These are phyloP conservation scores for Mycocentrospora acerina DNA, from an alignment of 2,329 filamentous ascomycete genomes.

Conservation along the genomic window DNA sequence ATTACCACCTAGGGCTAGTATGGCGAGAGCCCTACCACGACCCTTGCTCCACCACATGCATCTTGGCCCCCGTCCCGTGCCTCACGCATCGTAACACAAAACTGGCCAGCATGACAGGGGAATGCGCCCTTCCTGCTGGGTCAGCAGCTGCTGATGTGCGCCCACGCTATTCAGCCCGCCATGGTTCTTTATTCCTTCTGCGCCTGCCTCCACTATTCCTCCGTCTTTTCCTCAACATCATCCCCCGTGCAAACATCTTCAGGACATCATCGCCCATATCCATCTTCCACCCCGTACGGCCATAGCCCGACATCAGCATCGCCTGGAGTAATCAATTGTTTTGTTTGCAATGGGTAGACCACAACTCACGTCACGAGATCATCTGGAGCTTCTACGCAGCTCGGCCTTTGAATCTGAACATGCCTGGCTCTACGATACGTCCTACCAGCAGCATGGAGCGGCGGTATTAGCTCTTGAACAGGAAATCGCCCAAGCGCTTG, in stretches of 20 bases:
- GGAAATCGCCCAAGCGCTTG: conserved; percentile 33
- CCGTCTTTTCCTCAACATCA: neutral
- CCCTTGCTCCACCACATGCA: too few relatives aligned
- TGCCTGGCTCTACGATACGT: conserved; percentile 41
- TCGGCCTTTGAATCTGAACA: conserved; percentile 42
- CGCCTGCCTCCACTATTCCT: conserved; percentile 3
- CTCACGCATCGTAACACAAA: too few relatives aligned
- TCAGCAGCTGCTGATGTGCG: neutral
- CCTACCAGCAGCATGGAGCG: conserved; percentile 38
- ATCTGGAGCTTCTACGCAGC: conserved; percentile 38
- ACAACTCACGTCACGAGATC: conserved; percentile 27
- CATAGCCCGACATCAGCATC: neutral
- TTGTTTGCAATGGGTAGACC: conserved; percentile 28
- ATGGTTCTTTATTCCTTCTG: conserved; percentile 10
- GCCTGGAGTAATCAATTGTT: neutral
- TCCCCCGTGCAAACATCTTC: too few relatives aligned
- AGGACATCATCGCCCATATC: too few relatives aligned
- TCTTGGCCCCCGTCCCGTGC: too few relatives aligned
- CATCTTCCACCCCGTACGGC: too few relatives aligned
- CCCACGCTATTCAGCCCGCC: conserved; percentile 11
- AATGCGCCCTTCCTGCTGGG: too few relatives aligned
- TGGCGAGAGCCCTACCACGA: too few relatives aligned
- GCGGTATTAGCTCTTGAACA: conserved; percentile 37
- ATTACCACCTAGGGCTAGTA: too few relatives aligned
- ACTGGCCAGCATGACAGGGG: too few relatives aligned